Percentiles rank a stretch among this genome's conserved stretches.
phyloP scores from a whole-genome alignment of 2,329 filamentous ascomycete genomes.

The Monosporascus sp. region DNA sequence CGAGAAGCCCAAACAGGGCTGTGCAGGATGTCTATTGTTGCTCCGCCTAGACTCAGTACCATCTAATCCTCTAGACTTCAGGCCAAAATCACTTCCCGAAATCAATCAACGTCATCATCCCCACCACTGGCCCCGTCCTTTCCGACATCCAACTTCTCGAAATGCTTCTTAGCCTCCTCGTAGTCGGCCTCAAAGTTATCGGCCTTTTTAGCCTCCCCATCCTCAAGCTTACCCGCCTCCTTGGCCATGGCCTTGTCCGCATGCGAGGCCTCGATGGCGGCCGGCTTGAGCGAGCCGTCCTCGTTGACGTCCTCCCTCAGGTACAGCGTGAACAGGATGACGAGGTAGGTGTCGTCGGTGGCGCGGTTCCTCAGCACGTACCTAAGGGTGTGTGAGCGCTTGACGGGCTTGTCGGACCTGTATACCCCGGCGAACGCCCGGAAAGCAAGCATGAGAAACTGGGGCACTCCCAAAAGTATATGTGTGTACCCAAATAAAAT shows the following conservation, averaged over 20 bases:
- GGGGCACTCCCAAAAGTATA: background rate
- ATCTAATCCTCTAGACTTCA: too few species aligned
- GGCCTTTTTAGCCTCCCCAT: slow-evolving; percentile 8
- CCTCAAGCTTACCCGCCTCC: slow-evolving; percentile 19
- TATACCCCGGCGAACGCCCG: background rate
- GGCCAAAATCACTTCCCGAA: too few species aligned
- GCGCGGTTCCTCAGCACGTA: slow-evolving; percentile 82
- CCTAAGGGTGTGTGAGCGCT: slow-evolving; percentile 78
- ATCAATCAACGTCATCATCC: slow-evolving; percentile 10
- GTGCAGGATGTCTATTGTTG: too few species aligned
- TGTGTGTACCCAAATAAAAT: background rate
- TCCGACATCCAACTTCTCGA: slow-evolving; percentile 21
- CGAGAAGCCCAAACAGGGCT: too few species aligned
- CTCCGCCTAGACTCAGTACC: too few species aligned
- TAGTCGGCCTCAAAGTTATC: slow-evolving; percentile 21
- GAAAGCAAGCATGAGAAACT: slow-evolving; percentile 4
- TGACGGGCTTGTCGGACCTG: slow-evolving; percentile 21
- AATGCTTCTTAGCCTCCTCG: slow-evolving; percentile 33
- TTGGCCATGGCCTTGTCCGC: slow-evolving; percentile 22
- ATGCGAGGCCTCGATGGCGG: slow-evolving; percentile 25
- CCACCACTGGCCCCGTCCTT: slow-evolving; percentile 6
- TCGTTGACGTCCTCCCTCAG: slow-evolving; percentile 60
- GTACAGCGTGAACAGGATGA: slow-evolving; percentile 74
- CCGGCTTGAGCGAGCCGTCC: slow-evolving; percentile 47
- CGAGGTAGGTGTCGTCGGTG: slow-evolving; percentile 71